Evolutionary conservation across 305 asterid species (phyloP).

Genomic region (Plantago rigida): DNA sequence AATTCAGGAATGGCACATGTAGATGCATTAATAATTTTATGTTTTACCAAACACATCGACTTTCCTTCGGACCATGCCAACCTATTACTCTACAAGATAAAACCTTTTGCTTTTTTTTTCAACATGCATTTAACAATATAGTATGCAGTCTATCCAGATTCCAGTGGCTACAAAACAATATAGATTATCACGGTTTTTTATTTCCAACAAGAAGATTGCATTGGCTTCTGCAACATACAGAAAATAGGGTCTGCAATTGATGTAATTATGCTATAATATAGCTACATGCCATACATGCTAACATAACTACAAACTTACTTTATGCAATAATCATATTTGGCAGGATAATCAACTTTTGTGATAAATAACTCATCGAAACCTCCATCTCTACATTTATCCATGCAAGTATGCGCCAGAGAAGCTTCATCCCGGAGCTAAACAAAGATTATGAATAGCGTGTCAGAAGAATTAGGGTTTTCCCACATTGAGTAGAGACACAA

Average conservation of each 20-base stretch:
- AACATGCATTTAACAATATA: no score
- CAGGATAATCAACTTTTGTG: slow-evolving; percentile 70
- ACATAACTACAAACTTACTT: slow-evolving; percentile 41
- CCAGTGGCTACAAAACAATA: no score
- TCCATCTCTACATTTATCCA: slow-evolving; percentile 63
- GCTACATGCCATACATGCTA: background rate
- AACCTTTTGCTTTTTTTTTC: no score
- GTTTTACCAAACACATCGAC: no score
- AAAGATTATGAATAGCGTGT: slow-evolving; percentile 19
- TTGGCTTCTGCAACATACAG: no score
- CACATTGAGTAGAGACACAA: slow-evolving; percentile 11
- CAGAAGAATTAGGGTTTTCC: slow-evolving; percentile 14
- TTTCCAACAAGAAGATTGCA: no score
- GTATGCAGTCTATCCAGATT: no score
- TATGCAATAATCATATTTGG: slow-evolving; percentile 72
- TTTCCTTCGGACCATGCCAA: no score
- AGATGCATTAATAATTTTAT: no score
- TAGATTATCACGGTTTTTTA: no score
- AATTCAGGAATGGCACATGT: no score
- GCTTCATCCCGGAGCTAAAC: slow-evolving; percentile 77
- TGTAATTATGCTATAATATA: slow-evolving; percentile 9
- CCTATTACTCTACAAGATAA: no score
- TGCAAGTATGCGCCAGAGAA: slow-evolving; percentile 58
- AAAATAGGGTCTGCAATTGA: background rate
- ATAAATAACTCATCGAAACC: slow-evolving; percentile 83